Conservation (phyloP, 2,329 filamentous ascomycete genomes). For the Monosporascus sp. region DNA sequence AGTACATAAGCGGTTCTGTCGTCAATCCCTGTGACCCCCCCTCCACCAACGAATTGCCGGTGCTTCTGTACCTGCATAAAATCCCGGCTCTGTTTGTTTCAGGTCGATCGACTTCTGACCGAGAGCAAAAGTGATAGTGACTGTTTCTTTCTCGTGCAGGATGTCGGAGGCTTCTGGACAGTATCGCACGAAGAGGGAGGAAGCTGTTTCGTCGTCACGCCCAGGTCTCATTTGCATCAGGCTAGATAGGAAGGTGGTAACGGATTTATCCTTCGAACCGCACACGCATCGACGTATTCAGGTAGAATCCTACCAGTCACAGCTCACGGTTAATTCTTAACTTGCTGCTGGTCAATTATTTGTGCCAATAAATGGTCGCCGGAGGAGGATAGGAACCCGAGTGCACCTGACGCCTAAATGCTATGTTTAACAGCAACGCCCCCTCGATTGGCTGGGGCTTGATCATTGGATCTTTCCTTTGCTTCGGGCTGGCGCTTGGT, state of each 20-base stretch:
- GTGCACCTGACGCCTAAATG: background rate
- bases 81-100: background rate
- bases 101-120: background rate
- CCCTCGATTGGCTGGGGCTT: background rate
- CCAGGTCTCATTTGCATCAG: no score
- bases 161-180: background rate
- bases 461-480: background rate
- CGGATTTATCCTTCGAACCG: no score
- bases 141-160: background rate
- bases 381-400: background rate
- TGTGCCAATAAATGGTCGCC: no score
- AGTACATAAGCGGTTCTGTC: no score
- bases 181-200: background rate
- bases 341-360: no score
- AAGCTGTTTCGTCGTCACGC: background rate
- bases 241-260: no score
- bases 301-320: no score
- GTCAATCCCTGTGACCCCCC: background rate
- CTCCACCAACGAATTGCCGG: background rate
- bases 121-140: background rate
- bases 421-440: background rate
- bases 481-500: background rate
- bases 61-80: background rate
- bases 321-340: no score
- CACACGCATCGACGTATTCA: no score